A percentile compares a stretch with the other conserved stretches of the same genome.
These are phyloP conservation scores for Cordyceps pruinosa DNA, from an alignment of 2,329 filamentous ascomycete species.

Conservation along the genomic window DNA sequence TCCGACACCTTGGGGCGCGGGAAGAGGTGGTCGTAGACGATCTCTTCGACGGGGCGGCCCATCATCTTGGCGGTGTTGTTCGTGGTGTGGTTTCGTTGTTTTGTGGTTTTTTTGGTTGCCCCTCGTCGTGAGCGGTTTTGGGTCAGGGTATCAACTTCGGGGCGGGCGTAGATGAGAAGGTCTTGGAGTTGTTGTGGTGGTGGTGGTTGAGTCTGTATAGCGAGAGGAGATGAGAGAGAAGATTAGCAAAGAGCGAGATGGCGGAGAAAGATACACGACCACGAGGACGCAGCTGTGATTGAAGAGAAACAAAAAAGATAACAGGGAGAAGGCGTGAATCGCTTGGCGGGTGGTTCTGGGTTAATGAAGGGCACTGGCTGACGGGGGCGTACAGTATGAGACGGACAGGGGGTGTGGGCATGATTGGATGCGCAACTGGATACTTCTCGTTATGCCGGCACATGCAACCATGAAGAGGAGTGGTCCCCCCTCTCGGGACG, in stretches of 20 bases:
- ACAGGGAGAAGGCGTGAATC: not conserved
- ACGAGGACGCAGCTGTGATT: not conserved
- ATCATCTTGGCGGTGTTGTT: constrained; percentile 50
- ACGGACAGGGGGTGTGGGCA: not conserved
- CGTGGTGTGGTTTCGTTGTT: not conserved
- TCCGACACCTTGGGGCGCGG: constrained; percentile 61
- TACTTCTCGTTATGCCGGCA: too few relatives aligned
- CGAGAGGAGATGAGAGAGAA: not conserved
- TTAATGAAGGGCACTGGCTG: constrained; percentile 9
- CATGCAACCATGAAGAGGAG: not conserved
- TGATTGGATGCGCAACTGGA: not conserved
- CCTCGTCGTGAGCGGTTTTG: not conserved
- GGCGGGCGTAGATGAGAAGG: not conserved
- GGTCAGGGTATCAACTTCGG: too few relatives aligned
- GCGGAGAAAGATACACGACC: not conserved
- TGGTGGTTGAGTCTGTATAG: not conserved
- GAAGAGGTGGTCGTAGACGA: constrained; percentile 70
- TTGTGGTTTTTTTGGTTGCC: not conserved
- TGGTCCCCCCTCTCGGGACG: not conserved
- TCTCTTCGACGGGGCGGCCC: constrained; percentile 60
- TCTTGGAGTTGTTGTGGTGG: not conserved
- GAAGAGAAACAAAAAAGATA: not conserved
- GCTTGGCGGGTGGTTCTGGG: constrained; percentile 4
- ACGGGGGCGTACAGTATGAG: not conserved
- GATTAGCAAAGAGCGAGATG: not conserved